phyloP scores from a whole-genome alignment of 352 stramenopile genomes.

The Pseudoperonospora humuli region DNA sequence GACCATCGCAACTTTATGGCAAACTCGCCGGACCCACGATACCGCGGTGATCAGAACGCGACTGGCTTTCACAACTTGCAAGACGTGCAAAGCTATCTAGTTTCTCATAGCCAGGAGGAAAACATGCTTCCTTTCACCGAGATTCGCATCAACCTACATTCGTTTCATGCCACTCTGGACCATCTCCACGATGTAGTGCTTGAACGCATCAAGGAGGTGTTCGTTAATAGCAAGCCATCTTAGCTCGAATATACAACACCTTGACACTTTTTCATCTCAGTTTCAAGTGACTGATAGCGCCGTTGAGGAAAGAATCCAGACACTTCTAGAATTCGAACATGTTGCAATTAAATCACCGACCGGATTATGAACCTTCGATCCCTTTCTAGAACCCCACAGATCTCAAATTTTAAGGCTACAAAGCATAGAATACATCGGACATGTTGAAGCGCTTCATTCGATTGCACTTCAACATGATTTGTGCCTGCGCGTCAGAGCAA shows the following conservation, averaged over 20 bases:
- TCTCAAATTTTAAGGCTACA: too few relatives aligned
- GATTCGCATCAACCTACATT: constrained; percentile 78
- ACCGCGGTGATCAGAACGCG: constrained; percentile 44
- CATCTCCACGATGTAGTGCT: constrained; percentile 81
- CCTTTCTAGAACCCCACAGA: too few relatives aligned
- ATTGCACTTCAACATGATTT: too few relatives aligned
- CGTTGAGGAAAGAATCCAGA: too few relatives aligned
- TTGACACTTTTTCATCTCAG: too few relatives aligned
- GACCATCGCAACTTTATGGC: constrained; percentile 76
- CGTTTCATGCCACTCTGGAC: constrained; percentile 81
- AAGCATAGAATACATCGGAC: too few relatives aligned
- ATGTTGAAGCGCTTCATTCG: too few relatives aligned
- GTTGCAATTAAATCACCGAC: too few relatives aligned
- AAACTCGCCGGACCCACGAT: constrained; percentile 76
- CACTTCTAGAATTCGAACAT: too few relatives aligned
- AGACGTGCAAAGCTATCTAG: constrained; percentile 67
- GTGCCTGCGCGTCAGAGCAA: too few relatives aligned
- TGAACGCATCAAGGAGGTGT: constrained; percentile 76
- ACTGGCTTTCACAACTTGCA: constrained; percentile 71
- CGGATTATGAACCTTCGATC: too few relatives aligned
- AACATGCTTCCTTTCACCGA: constrained; percentile 60
- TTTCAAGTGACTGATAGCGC: too few relatives aligned
- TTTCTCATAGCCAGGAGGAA: constrained; percentile 34
- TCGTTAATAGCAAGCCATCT: constrained; percentile 16
- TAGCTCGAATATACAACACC: constrained; percentile 1